Evolutionary conservation across 805 yeast genomes (phyloP), one percentile per base, ranked within the genome.

Genomic region (Candida vaughaniae): DNA sequence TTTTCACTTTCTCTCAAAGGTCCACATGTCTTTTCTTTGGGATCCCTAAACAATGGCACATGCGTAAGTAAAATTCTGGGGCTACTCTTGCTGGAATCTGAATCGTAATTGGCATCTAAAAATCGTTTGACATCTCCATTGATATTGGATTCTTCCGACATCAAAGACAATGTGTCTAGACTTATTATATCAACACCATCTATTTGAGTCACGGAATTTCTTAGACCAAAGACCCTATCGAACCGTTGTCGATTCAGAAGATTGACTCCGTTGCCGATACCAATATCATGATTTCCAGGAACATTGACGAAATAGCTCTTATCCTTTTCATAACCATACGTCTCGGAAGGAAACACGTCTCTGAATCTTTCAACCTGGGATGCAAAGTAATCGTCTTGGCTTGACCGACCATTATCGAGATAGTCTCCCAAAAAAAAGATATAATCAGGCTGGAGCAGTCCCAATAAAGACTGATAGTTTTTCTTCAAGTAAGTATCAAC

Each of bases 211-310:
- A 58, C 36, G 3, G 33, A 26, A 47, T 69, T 68, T 5, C 60
- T 54, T 4, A 41, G 31, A 9, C 72, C 74, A 47, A 68, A 69
- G 16, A 46, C 42, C 7, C 47, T 36, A 10, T 31, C 33, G 39
- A 64, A 69, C 22, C 73, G 50, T 2, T 45, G 43, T 22, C 66
- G 44, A 27, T 60, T 51, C 20, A 46, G 41, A 17, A 74, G 64
- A 15, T 78, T 71, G 10, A 93, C 79, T 5, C 47, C 41, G 48
- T 84, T 79, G 7, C 91, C 96, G 61, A 83, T 88, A 0, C 99
- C 99, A 42, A 95, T 86, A 57, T 93, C 99, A 58, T 93, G 99
- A 53, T 93, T 93, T 2, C 99, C 99, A 0, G 96, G 95, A 1
- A 65, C 46, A 38, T 64, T 61, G 11, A 54, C 48, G 41, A 60